phyloP scores from a whole-genome alignment of 768 basidiomycete species.

The Leccinum barrowsii region DNA sequence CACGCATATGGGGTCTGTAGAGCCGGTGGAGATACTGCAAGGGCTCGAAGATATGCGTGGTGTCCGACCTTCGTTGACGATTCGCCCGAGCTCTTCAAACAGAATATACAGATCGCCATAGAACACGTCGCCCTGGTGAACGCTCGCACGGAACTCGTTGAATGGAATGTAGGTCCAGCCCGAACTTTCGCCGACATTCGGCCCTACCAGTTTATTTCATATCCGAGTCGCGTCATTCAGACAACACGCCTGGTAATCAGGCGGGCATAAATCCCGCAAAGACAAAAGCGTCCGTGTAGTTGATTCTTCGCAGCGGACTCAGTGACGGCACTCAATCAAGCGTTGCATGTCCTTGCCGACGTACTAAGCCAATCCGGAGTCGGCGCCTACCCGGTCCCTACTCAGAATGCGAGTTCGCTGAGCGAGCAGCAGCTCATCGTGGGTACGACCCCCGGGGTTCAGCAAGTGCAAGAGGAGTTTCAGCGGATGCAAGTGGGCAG shows the following conservation, averaged over 20 bases:
- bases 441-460: conserved; percentile 40
- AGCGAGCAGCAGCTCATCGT: conserved; percentile 46
- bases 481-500: conserved; percentile 56
- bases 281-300: conserved; percentile 35
- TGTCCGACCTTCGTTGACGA: conserved; percentile 12
- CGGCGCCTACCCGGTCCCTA: conserved; percentile 56
- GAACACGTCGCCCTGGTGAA: conserved; percentile 51
- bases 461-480: conserved; percentile 47
- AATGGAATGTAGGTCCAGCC: conserved; percentile 47
- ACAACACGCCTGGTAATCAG: conserved; percentile 56
- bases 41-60: too few relatives aligned
- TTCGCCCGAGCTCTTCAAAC: conserved; percentile 60
- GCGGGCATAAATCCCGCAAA: conserved; percentile 49
- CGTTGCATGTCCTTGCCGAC: conserved; percentile 43
- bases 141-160: conserved; percentile 45
- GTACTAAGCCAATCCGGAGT: conserved; percentile 58
- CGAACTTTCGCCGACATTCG: too few relatives aligned
- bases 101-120: conserved; percentile 47
- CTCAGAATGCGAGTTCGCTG: conserved; percentile 27
- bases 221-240: conserved; percentile 45
- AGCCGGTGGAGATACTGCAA: too few relatives aligned
- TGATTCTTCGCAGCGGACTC: conserved; percentile 36
- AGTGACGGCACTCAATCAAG: conserved; percentile 48
- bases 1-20: too few relatives aligned
- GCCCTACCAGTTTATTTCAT: neutral